Percentiles rank a stretch among this genome's conserved stretches.
These are phyloP conservation scores for Russula sp. DNA, from an alignment of 768 basidiomycete species.

Conservation along the genomic window DNA sequence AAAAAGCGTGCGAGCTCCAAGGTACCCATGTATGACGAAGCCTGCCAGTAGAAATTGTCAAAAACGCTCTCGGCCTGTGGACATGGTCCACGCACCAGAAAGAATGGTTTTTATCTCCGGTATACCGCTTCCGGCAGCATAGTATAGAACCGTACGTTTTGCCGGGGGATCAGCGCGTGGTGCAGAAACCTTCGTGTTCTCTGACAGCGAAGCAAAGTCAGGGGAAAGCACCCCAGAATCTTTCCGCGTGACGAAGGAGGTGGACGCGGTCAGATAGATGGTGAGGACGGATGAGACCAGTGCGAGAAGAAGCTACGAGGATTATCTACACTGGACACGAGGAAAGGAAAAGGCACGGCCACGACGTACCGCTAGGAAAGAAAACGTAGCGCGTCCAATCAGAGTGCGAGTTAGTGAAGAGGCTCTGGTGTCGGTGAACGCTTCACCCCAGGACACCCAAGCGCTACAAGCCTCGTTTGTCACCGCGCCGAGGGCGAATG, in stretches of 20 bases:
- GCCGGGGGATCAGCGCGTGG: slow-evolving; percentile 22
- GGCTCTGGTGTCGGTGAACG: slow-evolving; percentile 34
- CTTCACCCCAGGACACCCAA: slow-evolving; percentile 74
- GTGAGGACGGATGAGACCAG: slow-evolving; percentile 72
- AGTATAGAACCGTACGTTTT: slow-evolving; percentile 75
- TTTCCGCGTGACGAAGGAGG: slow-evolving; percentile 81
- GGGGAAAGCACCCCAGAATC: slow-evolving; percentile 68
- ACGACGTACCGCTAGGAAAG: slow-evolving; percentile 64
- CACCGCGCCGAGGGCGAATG: slow-evolving; percentile 4
- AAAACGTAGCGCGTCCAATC: slow-evolving; percentile 63
- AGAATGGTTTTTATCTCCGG: slow-evolving; percentile 96
- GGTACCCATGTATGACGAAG: slow-evolving; percentile 96
- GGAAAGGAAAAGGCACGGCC: neutral
- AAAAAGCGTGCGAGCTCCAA: slow-evolving; percentile 82
- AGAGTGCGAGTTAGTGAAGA: slow-evolving; percentile 34
- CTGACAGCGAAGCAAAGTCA: slow-evolving; percentile 30
- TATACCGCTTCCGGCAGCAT: slow-evolving; percentile 94
- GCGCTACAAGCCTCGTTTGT: slow-evolving; percentile 43
- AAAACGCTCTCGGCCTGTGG: neutral
- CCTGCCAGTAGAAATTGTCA: slow-evolving; percentile 37
- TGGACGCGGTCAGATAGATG: slow-evolving; percentile 79
- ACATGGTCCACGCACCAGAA: slow-evolving; percentile 44
- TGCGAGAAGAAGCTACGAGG: slow-evolving; percentile 60
- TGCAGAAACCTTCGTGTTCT: slow-evolving; percentile 15
- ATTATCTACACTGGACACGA: neutral